Evolutionary conservation across 495 filamentous ascomycete genomes (phyloP).

Genomic region (Apiosordaria backusii): DNA sequence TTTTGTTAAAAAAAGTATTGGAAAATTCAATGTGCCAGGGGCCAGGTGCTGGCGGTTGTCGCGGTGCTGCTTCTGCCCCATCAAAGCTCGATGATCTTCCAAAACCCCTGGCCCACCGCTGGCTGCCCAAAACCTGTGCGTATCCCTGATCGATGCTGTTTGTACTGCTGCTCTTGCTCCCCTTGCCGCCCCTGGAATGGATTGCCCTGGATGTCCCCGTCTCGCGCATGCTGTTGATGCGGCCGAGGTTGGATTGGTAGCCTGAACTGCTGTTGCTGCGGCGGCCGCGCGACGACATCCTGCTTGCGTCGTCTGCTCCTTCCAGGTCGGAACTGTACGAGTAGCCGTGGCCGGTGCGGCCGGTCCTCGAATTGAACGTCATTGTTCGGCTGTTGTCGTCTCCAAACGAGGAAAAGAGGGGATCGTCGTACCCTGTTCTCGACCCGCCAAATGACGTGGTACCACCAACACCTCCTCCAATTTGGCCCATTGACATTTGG

Average conservation of each 20-base stretch:
- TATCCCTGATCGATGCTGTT: constrained; percentile 67
- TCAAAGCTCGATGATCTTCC: constrained; percentile 78
- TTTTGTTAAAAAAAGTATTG: constrained; percentile 38
- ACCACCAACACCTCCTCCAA: constrained; percentile 22
- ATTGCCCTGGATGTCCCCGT: constrained; percentile 39
- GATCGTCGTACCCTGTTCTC: constrained; percentile 30
- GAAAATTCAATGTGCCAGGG: constrained; percentile 46
- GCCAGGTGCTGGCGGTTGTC: constrained; percentile 23
- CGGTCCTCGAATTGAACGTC: constrained; percentile 35
- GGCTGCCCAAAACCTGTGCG: constrained; percentile 49
- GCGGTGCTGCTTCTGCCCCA: constrained; percentile 52
- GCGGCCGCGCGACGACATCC: constrained; percentile 61
- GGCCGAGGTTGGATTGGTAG: constrained; percentile 58
- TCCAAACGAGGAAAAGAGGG: constrained; percentile 23
- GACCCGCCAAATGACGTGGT: constrained; percentile 17
- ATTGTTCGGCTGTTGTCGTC: constrained; percentile 34
- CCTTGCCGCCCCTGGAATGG: constrained; percentile 54
- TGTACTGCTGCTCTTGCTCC: constrained; percentile 69
- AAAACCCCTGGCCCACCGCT: constrained; percentile 54
- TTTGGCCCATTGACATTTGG: constrained; percentile 61
- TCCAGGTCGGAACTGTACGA: constrained; percentile 72
- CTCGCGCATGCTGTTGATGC: constrained; percentile 61
- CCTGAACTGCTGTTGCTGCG: constrained; percentile 81
- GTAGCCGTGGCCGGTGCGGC: constrained; percentile 60
- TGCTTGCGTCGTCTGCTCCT: constrained; percentile 52